Evolutionary conservation across 2,329 filamentous ascomycete species (phyloP), one percentile per base, ranked within the genome.

Genomic region (Chalara sp.): DNA sequence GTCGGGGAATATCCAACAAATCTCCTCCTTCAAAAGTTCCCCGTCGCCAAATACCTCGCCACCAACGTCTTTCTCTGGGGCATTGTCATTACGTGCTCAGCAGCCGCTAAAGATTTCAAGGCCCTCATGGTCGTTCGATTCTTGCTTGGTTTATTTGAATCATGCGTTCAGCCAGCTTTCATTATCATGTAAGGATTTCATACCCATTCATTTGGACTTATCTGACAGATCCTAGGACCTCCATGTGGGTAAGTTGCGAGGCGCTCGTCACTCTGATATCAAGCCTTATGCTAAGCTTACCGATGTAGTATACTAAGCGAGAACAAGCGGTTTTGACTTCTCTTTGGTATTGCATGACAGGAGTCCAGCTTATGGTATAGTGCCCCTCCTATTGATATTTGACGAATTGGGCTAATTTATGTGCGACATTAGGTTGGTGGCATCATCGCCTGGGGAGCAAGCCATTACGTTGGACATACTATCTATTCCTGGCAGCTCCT

Each of bases 321-420:
- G 78, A 86, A 58, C 82, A 86, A 58, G 80, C 82, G 0, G 70
- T 79, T 2, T 70, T 81, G 1, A 80, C 83, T 6, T 76, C 76
- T 46, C 67, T 73, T 1, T 83, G 77, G 63, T 81, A 80, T 58
- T 76, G 74, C 54, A 78, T 75, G 2, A 81, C 82, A 55, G 80
- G 80, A 2, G 69, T 83, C 8, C 41, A 43, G 13, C 21, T 43
- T n/a, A 43, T 43, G 41, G 41, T 43, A 29, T 11, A 21, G 8
- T n/a, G 8, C 41, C 35, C 35, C 13, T 21, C 21, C 21, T 21
- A 21, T 21, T 13, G 13, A 13, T 39, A 39, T 39, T 39, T 39
- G 35, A 39, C 12, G 12, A 81, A 60, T 86, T 56, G 81, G 60
- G 72, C 72, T 68, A 81, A 76, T 71, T 81, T 11, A 10, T 11